These are phyloP conservation scores for Cercospora janseana DNA, from an alignment of 2,329 filamentous ascomycete genomes.

Conservation along the genomic window DNA sequence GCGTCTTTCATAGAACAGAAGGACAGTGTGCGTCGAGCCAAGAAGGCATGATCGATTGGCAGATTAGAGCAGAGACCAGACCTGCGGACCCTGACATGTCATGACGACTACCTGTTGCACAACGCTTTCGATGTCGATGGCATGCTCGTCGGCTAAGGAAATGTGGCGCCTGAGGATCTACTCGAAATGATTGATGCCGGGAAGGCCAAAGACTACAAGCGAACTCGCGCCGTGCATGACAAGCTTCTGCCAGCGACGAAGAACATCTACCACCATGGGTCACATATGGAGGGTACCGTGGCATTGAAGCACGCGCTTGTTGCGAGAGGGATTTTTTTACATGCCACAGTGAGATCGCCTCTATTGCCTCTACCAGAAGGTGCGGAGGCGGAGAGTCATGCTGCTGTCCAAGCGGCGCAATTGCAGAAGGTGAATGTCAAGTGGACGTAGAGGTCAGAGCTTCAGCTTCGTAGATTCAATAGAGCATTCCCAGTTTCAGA, in stretches of 20 bases:
- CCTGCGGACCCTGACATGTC: slow-evolving; percentile 52
- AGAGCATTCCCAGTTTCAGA: too few relatives aligned
- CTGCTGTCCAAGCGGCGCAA: neutral
- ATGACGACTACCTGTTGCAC: slow-evolving; percentile 55
- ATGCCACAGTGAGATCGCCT: slow-evolving; percentile 53
- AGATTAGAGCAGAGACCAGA: slow-evolving; percentile 52
- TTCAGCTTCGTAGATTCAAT: too few relatives aligned
- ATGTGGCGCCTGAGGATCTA: neutral
- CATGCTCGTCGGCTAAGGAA: slow-evolving; percentile 56
- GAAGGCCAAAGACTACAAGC: neutral
- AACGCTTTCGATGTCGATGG: slow-evolving; percentile 55
- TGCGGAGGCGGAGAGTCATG: slow-evolving; percentile 27
- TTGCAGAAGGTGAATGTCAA: neutral
- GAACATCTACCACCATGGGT: slow-evolving; percentile 55
- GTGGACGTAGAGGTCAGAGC: neutral
- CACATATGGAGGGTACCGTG: slow-evolving; percentile 53
- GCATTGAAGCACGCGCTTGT: slow-evolving; percentile 53
- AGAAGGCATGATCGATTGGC: too few relatives aligned
- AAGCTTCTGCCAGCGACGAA: slow-evolving; percentile 53
- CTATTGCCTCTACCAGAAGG: slow-evolving; percentile 47
- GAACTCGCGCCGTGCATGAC: slow-evolving; percentile 50
- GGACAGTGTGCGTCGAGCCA: too few relatives aligned
- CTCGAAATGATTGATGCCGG: neutral
- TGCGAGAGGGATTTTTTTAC: slow-evolving; percentile 50
- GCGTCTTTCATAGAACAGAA: too few relatives aligned